Percentiles rank a stretch among this genome's conserved stretches.
These are phyloP conservation scores for Durusdinium trenchii DNA, from an alignment of 73 alveolate species.

Conservation along the genomic window DNA sequence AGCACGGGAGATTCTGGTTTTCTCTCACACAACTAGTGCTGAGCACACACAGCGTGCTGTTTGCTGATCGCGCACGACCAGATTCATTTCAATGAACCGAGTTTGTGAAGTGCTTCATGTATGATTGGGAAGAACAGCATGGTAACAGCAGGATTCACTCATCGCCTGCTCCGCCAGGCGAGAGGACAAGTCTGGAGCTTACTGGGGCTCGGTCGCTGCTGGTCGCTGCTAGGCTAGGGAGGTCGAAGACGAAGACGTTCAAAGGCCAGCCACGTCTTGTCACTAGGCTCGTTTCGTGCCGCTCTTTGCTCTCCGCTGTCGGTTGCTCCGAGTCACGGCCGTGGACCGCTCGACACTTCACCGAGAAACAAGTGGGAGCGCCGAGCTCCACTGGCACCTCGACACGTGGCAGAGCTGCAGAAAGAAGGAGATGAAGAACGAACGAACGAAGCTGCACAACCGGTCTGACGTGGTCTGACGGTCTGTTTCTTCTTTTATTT, in stretches of 20 bases:
- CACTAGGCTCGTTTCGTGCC: no score
- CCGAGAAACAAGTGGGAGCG: slow-evolving; percentile 88
- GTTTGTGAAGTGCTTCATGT: no score
- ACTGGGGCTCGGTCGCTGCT: background rate
- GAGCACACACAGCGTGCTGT: no score
- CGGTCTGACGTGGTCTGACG: no score
- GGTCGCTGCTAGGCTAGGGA: background rate
- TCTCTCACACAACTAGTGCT: no score
- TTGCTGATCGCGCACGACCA: no score
- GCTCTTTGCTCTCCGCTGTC: no score
- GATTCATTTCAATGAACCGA: no score
- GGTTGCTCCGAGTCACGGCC: background rate
- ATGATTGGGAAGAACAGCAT: no score
- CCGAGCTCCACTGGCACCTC: slow-evolving; percentile 75
- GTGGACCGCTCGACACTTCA: background rate
- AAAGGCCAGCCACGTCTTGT: background rate
- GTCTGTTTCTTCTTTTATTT: no score
- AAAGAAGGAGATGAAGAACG: slow-evolving; percentile 10
- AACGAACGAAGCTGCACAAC: background rate
- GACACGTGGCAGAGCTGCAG: slow-evolving; percentile 89
- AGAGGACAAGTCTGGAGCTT: slow-evolving; percentile 4
- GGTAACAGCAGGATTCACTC: no score
- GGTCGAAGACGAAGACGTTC: background rate
- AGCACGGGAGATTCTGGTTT: no score
- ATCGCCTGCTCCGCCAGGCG: slow-evolving; percentile 15